These are phyloP conservation scores for Psilocybe azurescens DNA, from an alignment of 768 basidiomycete genomes.

Conservation along the genomic window DNA sequence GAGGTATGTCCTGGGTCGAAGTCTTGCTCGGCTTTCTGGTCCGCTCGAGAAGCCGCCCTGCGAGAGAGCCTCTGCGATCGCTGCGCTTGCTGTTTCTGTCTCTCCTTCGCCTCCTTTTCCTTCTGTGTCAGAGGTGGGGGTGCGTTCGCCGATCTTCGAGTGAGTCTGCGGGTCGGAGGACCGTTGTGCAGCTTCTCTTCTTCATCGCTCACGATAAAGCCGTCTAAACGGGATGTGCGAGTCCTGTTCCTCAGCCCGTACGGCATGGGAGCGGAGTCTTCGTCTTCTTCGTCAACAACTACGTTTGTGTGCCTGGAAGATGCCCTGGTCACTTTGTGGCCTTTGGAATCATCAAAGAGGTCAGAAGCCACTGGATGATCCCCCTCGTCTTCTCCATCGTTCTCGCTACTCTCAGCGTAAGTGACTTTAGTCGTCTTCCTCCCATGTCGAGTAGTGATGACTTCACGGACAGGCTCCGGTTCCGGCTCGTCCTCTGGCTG, in stretches of 20 bases:
- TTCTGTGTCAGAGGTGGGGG: conserved; percentile 13
- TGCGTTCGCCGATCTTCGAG: conserved; percentile 4
- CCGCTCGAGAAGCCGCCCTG: conserved; percentile 31
- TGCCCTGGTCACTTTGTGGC: conserved; percentile 24
- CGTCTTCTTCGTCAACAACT: conserved; percentile 34
- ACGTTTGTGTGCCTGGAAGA: conserved; percentile 6
- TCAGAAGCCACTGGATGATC: conserved; percentile 19
- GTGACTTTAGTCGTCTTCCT: conserved; percentile 41
- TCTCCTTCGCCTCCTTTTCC: conserved; percentile 15
- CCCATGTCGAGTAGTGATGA: conserved; percentile 40
- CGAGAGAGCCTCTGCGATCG: conserved; percentile 34
- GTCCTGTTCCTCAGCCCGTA: conserved; percentile 14
- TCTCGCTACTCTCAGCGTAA: conserved; percentile 54
- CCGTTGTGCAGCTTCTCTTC: conserved; percentile 38
- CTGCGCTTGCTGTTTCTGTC: conserved; percentile 22
- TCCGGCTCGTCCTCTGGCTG: conserved; percentile 30
- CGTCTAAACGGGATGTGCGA: conserved; percentile 6
- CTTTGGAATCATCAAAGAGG: conserved; percentile 36
- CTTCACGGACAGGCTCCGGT: conserved; percentile 33
- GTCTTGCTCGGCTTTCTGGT: conserved; percentile 42
- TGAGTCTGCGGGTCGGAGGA: conserved; percentile 38
- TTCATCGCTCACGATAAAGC: conserved; percentile 46
- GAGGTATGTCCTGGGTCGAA: conserved; percentile 49
- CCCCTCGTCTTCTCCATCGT: conserved; percentile 35
- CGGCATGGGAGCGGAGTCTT: conserved; percentile 22